phyloP scores from a whole-genome alignment of 768 basidiomycete species.

The Mycena rebaudengoi region DNA sequence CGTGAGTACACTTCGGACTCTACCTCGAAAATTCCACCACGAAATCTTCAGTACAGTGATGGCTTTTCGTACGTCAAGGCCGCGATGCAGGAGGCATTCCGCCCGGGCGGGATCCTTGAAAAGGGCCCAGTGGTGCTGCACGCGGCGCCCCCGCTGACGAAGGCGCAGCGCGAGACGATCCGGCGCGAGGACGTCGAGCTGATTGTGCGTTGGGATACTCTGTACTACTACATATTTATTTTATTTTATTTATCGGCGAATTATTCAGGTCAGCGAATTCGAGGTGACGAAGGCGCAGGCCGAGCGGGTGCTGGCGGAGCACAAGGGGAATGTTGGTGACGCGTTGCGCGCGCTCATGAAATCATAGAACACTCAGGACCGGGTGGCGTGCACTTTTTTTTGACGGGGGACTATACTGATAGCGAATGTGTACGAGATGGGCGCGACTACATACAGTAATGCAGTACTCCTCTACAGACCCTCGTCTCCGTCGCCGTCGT shows the following conservation, averaged over 20 bases:
- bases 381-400: too few relatives aligned
- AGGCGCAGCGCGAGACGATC: slow-evolving; percentile 52
- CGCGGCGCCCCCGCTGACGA: slow-evolving; percentile 34
- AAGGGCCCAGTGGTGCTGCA: slow-evolving; percentile 48
- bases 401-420: too few relatives aligned
- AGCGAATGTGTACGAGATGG: too few relatives aligned
- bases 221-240: neutral
- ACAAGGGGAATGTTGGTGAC: slow-evolving; percentile 61
- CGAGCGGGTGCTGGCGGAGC: slow-evolving; percentile 63
- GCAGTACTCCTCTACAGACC: too few relatives aligned
- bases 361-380: slow-evolving; percentile 20
- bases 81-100: slow-evolving; percentile 72
- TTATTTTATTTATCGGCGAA: neutral
- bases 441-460: too few relatives aligned
- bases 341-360: slow-evolving; percentile 54
- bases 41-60: slow-evolving; percentile 59
- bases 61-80: slow-evolving; percentile 74
- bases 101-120: slow-evolving; percentile 63
- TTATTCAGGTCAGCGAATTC: slow-evolving; percentile 65
- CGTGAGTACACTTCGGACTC: slow-evolving; percentile 45
- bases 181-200: slow-evolving; percentile 74
- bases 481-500: neutral
- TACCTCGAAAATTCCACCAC: neutral
- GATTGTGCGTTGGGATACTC: slow-evolving; percentile 60
- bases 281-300: slow-evolving; percentile 67